phyloP scores from a whole-genome alignment of 441 rosid genomes.

The Viola pubescens region DNA sequence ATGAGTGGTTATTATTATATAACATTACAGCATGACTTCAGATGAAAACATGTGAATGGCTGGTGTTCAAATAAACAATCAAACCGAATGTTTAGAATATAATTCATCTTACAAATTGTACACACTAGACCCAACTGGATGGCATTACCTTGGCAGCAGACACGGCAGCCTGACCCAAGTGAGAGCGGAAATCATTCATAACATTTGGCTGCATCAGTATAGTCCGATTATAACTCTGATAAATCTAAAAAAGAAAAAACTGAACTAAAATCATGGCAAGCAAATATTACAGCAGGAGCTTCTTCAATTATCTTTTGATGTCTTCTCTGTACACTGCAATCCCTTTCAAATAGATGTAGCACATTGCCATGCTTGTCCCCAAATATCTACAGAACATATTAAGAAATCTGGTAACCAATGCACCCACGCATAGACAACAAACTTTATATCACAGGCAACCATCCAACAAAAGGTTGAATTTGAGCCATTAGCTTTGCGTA shows the following conservation, averaged over 20 bases:
- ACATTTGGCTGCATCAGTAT: slow-evolving; percentile 72
- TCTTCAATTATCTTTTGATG: slow-evolving; percentile 98
- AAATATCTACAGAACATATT: slow-evolving; percentile 45
- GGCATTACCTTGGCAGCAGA: slow-evolving; percentile 75
- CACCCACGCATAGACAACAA: slow-evolving; percentile 9
- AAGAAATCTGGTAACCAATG: not conserved
- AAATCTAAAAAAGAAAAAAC: slow-evolving; percentile 18
- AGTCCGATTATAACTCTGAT: slow-evolving; percentile 23
- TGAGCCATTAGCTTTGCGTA: slow-evolving; percentile 1
- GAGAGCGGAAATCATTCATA: slow-evolving; percentile 52
- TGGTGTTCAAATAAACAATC: no score
- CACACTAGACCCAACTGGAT: no score
- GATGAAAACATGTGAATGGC: no score
- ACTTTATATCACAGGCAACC: not conserved
- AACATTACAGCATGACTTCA: no score
- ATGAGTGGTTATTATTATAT: not conserved
- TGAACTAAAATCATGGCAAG: slow-evolving; percentile 21
- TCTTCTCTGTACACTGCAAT: slow-evolving; percentile 96
- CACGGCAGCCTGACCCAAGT: slow-evolving; percentile 84
- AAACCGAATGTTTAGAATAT: no score
- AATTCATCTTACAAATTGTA: no score
- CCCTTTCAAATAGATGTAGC: slow-evolving; percentile 82
- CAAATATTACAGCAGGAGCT: slow-evolving; percentile 87
- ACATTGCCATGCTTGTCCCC: slow-evolving; percentile 83
- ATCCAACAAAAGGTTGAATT: not conserved